Evolutionary conservation across 768 basidiomycete species (phyloP).

Genomic region (Hypholoma fasciculare): DNA sequence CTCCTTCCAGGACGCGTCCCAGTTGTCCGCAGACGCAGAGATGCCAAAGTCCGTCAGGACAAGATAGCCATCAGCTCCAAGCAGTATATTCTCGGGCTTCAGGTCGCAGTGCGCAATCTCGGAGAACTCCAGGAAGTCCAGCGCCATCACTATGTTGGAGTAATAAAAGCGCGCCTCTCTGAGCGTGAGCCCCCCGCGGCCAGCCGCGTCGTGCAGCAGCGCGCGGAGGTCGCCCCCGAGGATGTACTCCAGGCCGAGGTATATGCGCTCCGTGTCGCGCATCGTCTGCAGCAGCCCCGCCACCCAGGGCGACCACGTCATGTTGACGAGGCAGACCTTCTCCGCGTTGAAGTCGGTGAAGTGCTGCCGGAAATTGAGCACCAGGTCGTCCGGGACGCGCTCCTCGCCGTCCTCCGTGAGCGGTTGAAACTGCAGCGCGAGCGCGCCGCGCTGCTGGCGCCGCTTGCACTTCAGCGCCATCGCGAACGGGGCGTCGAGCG

Average conservation of each 20-base stretch:
- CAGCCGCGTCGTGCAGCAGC: slow-evolving; percentile 27
- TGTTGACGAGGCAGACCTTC: slow-evolving; percentile 34
- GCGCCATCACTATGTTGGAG: slow-evolving; percentile 49
- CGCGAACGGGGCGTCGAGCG: slow-evolving; percentile 35
- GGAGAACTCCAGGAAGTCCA: slow-evolving; percentile 45
- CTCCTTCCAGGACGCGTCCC: slow-evolving; percentile 27
- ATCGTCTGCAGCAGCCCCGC: slow-evolving; percentile 45
- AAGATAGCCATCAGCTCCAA: slow-evolving; percentile 58
- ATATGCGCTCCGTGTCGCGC: slow-evolving; percentile 46
- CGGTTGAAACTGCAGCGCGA: background rate
- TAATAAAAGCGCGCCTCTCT: slow-evolving; percentile 48
- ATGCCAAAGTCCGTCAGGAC: slow-evolving; percentile 53
- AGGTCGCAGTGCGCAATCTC: slow-evolving; percentile 55
- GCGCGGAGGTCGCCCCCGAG: slow-evolving; percentile 43
- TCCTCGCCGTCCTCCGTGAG: background rate
- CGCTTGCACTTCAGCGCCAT: slow-evolving; percentile 48
- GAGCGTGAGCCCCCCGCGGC: slow-evolving; percentile 27
- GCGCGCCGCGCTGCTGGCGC: slow-evolving; percentile 31
- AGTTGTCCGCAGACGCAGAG: slow-evolving; percentile 20
- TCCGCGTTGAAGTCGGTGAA: slow-evolving; percentile 38
- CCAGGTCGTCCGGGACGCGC: background rate
- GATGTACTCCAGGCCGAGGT: slow-evolving; percentile 51
- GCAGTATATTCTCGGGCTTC: slow-evolving; percentile 58
- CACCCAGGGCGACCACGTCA: slow-evolving; percentile 59
- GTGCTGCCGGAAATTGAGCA: background rate